phyloP scores from a whole-genome alignment of 306 rosid species.

The Lablab purpureus region DNA sequence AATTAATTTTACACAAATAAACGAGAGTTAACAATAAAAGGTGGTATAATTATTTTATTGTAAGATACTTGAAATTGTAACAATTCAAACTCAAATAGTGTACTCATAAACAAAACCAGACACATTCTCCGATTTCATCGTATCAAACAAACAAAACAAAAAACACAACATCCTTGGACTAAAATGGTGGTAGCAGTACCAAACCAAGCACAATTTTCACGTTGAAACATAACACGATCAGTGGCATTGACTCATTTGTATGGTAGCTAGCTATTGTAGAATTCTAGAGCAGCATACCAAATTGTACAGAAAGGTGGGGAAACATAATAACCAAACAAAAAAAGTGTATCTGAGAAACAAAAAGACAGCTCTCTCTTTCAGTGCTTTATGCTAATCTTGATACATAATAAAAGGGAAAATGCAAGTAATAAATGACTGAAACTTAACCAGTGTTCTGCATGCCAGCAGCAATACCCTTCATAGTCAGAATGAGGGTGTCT shows the following conservation, averaged over 20 bases:
- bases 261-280: conserved; percentile 20
- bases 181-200: not conserved
- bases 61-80: too few relatives aligned
- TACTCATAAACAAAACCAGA: too few relatives aligned
- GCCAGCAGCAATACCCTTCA: conserved; percentile 99
- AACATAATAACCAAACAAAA: conserved; percentile 8
- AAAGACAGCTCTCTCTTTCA: conserved; percentile 36
- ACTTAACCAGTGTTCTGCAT: conserved; percentile 95
- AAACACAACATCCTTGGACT: not conserved
- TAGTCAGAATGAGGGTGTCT: conserved; percentile 95
- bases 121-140: too few relatives aligned
- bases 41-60: too few relatives aligned
- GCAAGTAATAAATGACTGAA: not conserved
- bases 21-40: too few relatives aligned
- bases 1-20: too few relatives aligned
- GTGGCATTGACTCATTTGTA: conserved; percentile 43
- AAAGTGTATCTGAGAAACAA: not conserved
- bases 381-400: conserved; percentile 45
- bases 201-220: conserved; percentile 15
- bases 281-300: conserved; percentile 37
- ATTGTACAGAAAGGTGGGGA: not conserved
- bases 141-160: not conserved
- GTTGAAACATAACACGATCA: conserved; percentile 35
- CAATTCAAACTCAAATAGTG: too few relatives aligned
- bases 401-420: conserved; percentile 22